Evolutionary conservation across 768 basidiomycete species (phyloP), one percentile per base, ranked within the genome.

Genomic region (Mycena floridula): DNA sequence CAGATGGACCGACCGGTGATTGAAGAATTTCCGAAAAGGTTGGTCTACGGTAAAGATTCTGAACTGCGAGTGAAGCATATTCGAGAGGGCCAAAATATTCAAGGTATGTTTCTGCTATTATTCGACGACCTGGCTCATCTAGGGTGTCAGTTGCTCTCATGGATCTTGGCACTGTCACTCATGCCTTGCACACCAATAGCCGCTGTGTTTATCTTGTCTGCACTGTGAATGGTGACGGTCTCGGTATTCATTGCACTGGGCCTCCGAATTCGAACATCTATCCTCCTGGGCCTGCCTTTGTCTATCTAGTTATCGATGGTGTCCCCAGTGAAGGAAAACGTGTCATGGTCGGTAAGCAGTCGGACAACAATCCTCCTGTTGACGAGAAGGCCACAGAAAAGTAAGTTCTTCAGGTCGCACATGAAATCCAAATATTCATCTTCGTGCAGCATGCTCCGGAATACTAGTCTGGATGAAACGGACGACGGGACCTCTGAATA

Each of bases 121-220:
- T 42, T 9, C 16, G 15, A 25, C 43, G 44, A 45, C 32, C 6
- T 25, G 20, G 25, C 26, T 15, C 21, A 22, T 26, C 27, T 13
- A 43, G 40, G 20, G 26, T 52, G 44, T 5, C 46, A 89, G 88
- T 88, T 20, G 76, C 70, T 2, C 61, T 89, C 25, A 86, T 91
- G 82, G 89, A 91, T 59, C 66, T 89, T 13, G 88, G 85, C n/a
- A 89, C 70, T 55, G 76, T 88, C 37, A 89, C 88, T 3, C 88
- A 89, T 54, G 77, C 80, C 13, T 74, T 81, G 24, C 87, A 89
- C 54, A 75, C 82, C 16, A 88, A 88, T 59, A 77, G 78, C 18
- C 82, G 88, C n/a, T 60, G 84, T 25, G 85, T 90, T 18, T 83
- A 82, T 53, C 68, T 95, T 43, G 57, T 60, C 44, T 26, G 51